phyloP scores from a whole-genome alignment of 805 yeast species.

The Ogataea trehalophila region DNA sequence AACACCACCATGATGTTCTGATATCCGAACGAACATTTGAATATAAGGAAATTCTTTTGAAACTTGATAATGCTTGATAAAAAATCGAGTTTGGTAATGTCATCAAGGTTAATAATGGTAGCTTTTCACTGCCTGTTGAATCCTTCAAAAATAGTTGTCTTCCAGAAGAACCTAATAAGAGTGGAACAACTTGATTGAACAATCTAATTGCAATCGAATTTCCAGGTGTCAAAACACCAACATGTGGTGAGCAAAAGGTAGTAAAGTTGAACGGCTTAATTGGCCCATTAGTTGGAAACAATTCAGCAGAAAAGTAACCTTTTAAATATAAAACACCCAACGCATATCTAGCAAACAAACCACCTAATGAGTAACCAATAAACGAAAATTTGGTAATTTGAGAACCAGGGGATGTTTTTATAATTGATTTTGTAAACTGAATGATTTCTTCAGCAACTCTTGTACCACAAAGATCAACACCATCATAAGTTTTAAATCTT shows the following conservation, averaged over 20 bases:
- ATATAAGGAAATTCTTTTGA: conserved; percentile 53
- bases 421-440: conserved; percentile 28
- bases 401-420: conserved; percentile 10
- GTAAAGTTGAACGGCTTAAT: conserved; percentile 57
- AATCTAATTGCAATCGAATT: conserved; percentile 41
- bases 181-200: conserved; percentile 63
- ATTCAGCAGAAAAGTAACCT: conserved; percentile 39
- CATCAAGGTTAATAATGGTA: conserved; percentile 63
- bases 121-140: conserved; percentile 5
- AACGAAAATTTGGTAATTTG: conserved; percentile 65
- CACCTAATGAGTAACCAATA: conserved; percentile 88
- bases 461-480: conserved; percentile 79
- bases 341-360: conserved; percentile 75
- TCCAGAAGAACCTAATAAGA: conserved; percentile 66
- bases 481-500: conserved; percentile 80
- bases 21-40: conserved; percentile 78
- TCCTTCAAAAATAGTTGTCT: conserved; percentile 67
- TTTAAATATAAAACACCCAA: conserved; percentile 62
- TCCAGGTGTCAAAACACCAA: conserved; percentile 63
- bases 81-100: conserved; percentile 58
- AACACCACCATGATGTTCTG: conserved; percentile 79
- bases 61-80: conserved; percentile 47
- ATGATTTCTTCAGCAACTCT: conserved; percentile 67
- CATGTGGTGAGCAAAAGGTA: conserved; percentile 67
- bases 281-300: too few relatives aligned